Conservation (phyloP, 352 stramenopile species). For the Pythium coloratum region DNA sequence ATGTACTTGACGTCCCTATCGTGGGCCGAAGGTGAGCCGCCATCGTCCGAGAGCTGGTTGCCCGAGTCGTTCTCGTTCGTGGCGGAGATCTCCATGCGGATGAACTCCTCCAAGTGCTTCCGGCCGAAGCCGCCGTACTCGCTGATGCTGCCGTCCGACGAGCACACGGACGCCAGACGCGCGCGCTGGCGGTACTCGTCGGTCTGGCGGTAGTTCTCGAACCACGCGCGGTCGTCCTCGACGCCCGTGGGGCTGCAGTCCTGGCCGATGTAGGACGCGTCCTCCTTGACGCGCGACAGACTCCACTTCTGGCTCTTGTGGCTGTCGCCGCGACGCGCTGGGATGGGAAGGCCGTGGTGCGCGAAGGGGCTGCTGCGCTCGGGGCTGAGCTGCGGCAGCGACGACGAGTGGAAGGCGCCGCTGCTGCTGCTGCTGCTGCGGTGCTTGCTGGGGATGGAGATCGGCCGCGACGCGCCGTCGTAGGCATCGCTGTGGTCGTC, state of each 20-base stretch:
- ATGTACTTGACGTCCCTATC: conserved; percentile 66
- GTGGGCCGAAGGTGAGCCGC: not conserved
- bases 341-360: conserved; percentile 22
- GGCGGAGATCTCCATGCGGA: conserved; percentile 80
- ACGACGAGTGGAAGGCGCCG: not conserved
- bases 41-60: conserved; percentile 24
- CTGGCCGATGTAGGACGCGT: conserved; percentile 53
- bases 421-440: not conserved
- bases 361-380: conserved; percentile 14
- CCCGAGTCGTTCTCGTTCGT: conserved; percentile 52
- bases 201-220: conserved; percentile 52
- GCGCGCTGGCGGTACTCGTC: conserved; percentile 72
- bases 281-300: conserved; percentile 61
- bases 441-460: conserved; percentile 53
- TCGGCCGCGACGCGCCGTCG: conserved; percentile 45
- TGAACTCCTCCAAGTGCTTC: conserved; percentile 77
- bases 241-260: conserved; percentile 74
- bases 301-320: conserved; percentile 58
- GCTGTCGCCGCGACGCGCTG: conserved; percentile 25
- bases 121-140: conserved; percentile 72
- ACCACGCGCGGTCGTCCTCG: conserved; percentile 61
- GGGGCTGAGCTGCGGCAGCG: not conserved
- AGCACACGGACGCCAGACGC: conserved; percentile 72
- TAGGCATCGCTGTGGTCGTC: conserved; percentile 41
- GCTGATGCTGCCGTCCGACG: conserved; percentile 60